Conservation (phyloP, 331 rosid species). For the Arachis monticola region DNA sequence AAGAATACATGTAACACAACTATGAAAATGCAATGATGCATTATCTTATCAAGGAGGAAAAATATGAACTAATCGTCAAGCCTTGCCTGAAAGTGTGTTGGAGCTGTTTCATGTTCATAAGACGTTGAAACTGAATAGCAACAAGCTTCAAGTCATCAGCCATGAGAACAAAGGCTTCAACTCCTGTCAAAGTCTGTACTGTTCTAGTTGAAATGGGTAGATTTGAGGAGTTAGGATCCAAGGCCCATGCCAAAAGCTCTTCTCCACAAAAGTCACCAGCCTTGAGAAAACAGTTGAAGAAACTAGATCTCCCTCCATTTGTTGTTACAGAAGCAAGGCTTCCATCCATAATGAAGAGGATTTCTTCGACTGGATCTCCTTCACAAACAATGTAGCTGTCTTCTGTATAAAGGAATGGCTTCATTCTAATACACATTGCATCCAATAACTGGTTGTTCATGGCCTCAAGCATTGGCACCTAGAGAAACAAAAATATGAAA, state of each 20-base stretch:
- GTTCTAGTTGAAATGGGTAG: constrained; percentile 82
- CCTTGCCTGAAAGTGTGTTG: constrained; percentile 73
- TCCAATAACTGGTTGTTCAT: constrained; percentile 73
- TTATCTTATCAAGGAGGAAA: not conserved
- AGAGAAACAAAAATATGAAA: not conserved
- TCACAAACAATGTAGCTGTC: constrained; percentile 64
- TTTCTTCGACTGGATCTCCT: constrained; percentile 88
- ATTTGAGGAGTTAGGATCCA: constrained; percentile 63
- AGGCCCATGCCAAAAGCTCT: constrained; percentile 93
- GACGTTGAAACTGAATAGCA: constrained; percentile 71
- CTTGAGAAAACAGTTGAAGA: constrained; percentile 59
- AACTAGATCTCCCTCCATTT: constrained; percentile 76
- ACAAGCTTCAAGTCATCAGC: constrained; percentile 75
- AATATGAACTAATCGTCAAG: constrained; percentile 14
- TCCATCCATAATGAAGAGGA: constrained; percentile 88
- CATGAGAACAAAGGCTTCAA: constrained; percentile 83
- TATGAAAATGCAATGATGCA: not conserved
- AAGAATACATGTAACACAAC: too few relatives aligned
- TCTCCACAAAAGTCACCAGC: constrained; percentile 96
- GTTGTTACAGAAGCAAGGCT: constrained; percentile 57
- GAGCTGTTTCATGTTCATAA: constrained; percentile 66
- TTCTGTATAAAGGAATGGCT: constrained; percentile 74
- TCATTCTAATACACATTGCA: constrained; percentile 73
- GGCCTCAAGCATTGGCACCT: constrained; percentile 75
- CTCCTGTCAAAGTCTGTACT: constrained; percentile 69